A percentile compares a stretch with the other conserved stretches of the same genome.
These are phyloP conservation scores for Adansonia grandidieri DNA, from an alignment of 441 rosid species.

Conservation along the genomic window DNA sequence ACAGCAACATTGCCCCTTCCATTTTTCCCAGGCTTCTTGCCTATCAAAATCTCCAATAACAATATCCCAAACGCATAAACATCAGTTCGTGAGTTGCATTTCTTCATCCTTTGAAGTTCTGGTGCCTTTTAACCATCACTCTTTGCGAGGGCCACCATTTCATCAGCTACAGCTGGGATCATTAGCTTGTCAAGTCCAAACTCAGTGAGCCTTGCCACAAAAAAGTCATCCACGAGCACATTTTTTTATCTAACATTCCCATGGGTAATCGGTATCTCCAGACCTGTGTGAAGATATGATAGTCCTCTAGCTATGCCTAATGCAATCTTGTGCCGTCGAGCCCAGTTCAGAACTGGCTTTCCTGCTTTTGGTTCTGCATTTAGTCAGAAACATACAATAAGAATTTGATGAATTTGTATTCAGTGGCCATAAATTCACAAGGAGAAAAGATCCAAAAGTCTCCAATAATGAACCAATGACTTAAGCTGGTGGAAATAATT, in stretches of 20 bases:
- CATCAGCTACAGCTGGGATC: slow-evolving; percentile 89
- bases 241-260: slow-evolving; percentile 89
- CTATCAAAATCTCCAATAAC: slow-evolving; percentile 82
- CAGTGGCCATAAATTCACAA: not conserved
- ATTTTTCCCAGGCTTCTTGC: slow-evolving; percentile 83
- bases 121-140: slow-evolving; percentile 92
- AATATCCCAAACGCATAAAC: slow-evolving; percentile 94
- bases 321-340: slow-evolving; percentile 92
- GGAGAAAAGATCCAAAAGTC: not conserved
- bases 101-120: slow-evolving; percentile 96
- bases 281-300: slow-evolving; percentile 78
- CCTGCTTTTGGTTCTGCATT: slow-evolving; percentile 74
- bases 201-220: slow-evolving; percentile 80
- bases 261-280: slow-evolving; percentile 80
- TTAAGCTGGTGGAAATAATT: not conserved
- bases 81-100: slow-evolving; percentile 90
- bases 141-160: slow-evolving; percentile 89
- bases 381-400: slow-evolving; percentile 17
- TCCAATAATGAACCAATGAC: not conserved
- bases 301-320: slow-evolving; percentile 87
- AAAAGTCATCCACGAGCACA: slow-evolving; percentile 89
- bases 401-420: slow-evolving; percentile 11
- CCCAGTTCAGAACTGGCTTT: slow-evolving; percentile 84
- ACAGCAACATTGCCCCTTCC: slow-evolving; percentile 63
- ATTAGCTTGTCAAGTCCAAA: slow-evolving; percentile 91